These are phyloP conservation scores for Mucor lusitanicus DNA, from an alignment of 371 early-diverging fungal species.

Conservation along the genomic window DNA sequence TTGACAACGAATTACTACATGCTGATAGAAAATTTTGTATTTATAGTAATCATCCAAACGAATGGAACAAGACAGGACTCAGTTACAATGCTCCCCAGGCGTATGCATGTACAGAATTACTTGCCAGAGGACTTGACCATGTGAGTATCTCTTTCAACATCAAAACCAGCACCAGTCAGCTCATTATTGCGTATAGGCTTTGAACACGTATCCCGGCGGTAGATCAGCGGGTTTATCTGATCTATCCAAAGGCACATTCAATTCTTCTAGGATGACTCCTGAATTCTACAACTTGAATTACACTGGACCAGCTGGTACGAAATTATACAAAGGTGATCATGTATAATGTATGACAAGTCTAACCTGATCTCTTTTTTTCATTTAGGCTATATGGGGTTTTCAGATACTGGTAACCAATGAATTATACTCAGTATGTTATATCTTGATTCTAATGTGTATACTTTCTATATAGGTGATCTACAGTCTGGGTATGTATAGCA, in stretches of 20 bases:
- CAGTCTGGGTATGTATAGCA: slow-evolving; percentile 10
- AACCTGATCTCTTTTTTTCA: neutral
- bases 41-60: slow-evolving; percentile 17
- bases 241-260: slow-evolving; percentile 24
- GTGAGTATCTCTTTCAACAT: slow-evolving; percentile 12
- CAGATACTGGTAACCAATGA: slow-evolving; percentile 20
- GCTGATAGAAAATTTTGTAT: neutral
- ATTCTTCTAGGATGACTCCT: slow-evolving; percentile 41
- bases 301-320: slow-evolving; percentile 46
- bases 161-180: no score
- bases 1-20: neutral
- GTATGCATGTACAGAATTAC: slow-evolving; percentile 41
- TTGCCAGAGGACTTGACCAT: slow-evolving; percentile 40
- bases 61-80: slow-evolving; percentile 33
- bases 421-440: neutral
- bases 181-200: no score
- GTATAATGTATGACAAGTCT: neutral
- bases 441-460: neutral
- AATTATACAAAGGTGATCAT: neutral
- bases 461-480: slow-evolving; percentile 19
- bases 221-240: slow-evolving; percentile 30
- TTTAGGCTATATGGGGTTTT: slow-evolving; percentile 25
- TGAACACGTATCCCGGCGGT: slow-evolving; percentile 41
- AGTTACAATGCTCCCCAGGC: slow-evolving; percentile 43
- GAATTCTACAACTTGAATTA: slow-evolving; percentile 41